Percentiles rank a stretch among this genome's conserved stretches.
Conservation (phyloP, 345 rosid species). For the Ricinus communis region DNA sequence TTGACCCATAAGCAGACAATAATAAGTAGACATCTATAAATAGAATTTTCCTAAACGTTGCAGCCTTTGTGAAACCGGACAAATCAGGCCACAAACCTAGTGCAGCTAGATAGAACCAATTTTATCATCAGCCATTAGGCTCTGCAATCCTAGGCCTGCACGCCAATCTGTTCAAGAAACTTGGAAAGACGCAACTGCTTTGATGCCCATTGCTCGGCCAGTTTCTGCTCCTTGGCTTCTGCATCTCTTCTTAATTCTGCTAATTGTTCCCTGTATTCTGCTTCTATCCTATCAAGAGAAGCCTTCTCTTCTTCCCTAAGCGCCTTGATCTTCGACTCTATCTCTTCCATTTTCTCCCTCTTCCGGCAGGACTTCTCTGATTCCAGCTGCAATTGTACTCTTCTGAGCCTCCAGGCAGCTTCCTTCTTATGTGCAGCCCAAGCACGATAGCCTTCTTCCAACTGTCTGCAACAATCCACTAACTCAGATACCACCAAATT, state of each 20-base stretch:
- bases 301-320: constrained; percentile 84
- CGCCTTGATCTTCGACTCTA: constrained; percentile 75
- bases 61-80: not conserved
- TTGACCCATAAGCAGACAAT: constrained; percentile 19
- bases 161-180: constrained; percentile 76
- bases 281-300: constrained; percentile 72
- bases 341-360: constrained; percentile 88
- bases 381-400: constrained; percentile 89
- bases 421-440: constrained; percentile 90
- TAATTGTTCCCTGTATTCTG: constrained; percentile 75
- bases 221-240: constrained; percentile 81
- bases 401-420: constrained; percentile 88
- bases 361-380: constrained; percentile 75
- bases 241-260: constrained; percentile 73
- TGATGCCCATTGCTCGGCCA: constrained; percentile 81
- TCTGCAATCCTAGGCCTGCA: constrained; percentile 53
- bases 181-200: constrained; percentile 69
- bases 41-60: not conserved
- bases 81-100: not conserved
- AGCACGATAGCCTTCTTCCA: constrained; percentile 87
- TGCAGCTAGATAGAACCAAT: not conserved
- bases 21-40: constrained; percentile 24
- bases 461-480: constrained; percentile 82
- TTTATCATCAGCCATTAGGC: constrained; percentile 39
- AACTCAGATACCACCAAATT: constrained; percentile 59